These are phyloP conservation scores for Phyllostachys edulis DNA, from an alignment of 176 grass and related monocot species.

Conservation along the genomic window DNA sequence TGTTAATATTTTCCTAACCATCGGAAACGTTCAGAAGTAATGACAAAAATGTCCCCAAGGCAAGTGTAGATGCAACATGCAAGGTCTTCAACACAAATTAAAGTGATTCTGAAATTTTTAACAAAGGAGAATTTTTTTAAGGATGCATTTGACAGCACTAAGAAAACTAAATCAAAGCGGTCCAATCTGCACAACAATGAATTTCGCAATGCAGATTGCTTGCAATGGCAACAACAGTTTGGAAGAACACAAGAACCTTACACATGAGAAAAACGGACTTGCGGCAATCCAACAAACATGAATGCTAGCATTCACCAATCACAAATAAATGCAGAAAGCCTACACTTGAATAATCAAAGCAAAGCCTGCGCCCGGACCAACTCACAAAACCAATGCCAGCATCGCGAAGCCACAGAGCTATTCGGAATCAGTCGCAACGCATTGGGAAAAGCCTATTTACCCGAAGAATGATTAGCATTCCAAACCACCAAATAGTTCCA, in stretches of 20 bases:
- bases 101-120: neutral
- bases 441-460: neutral
- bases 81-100: neutral
- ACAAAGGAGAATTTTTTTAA: neutral
- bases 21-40: neutral
- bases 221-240: neutral
- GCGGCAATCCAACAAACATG: neutral
- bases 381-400: neutral
- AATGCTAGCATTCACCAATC: neutral
- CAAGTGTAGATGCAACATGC: neutral
- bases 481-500: neutral
- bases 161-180: neutral
- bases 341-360: neutral
- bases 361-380: neutral
- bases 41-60: neutral
- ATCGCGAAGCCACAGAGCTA: neutral
- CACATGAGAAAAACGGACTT: neutral
- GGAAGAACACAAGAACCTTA: neutral
- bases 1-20: constrained; percentile 14
- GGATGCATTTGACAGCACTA: neutral
- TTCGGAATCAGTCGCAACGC: neutral
- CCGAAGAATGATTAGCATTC: neutral
- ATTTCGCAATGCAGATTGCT: neutral
- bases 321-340: neutral
- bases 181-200: neutral